Conservation (phyloP, 345 rosid species). For the Gossypium arboreum region DNA sequence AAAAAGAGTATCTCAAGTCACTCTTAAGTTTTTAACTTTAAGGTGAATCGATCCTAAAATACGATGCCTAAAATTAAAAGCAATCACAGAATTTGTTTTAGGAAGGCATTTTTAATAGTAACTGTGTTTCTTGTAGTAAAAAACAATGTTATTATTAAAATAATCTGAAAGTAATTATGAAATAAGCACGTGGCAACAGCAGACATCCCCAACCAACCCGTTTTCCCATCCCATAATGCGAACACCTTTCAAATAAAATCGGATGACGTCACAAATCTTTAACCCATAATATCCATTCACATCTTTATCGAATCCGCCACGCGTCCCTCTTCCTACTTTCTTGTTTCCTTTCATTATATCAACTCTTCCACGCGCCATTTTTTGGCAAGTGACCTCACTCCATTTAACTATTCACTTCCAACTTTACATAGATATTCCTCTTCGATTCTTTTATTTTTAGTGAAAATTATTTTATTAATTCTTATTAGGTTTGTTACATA, state of each 20-base stretch:
- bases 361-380: neutral
- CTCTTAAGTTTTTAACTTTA: too few species aligned
- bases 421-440: too few species aligned
- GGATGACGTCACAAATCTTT: neutral
- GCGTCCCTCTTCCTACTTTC: constrained; percentile 19
- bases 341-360: neutral
- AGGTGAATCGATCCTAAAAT: too few species aligned
- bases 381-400: neutral
- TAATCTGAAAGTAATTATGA: neutral
- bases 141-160: neutral
- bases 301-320: constrained; percentile 28
- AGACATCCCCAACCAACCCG: neutral
- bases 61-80: too few species aligned
- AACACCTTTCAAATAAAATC: neutral
- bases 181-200: constrained; percentile 11
- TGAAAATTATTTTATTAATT: too few species aligned
- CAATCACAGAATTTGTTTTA: neutral
- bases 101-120: neutral
- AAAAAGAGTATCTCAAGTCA: too few species aligned
- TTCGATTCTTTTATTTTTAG: too few species aligned
- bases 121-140: too few species aligned
- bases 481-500: too few species aligned
- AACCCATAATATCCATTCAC: constrained; percentile 7
- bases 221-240: neutral
- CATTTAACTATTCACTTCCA: neutral